These are phyloP conservation scores for Diaporthe sp. DNA, from an alignment of 2,329 filamentous ascomycete genomes.

Conservation along the genomic window DNA sequence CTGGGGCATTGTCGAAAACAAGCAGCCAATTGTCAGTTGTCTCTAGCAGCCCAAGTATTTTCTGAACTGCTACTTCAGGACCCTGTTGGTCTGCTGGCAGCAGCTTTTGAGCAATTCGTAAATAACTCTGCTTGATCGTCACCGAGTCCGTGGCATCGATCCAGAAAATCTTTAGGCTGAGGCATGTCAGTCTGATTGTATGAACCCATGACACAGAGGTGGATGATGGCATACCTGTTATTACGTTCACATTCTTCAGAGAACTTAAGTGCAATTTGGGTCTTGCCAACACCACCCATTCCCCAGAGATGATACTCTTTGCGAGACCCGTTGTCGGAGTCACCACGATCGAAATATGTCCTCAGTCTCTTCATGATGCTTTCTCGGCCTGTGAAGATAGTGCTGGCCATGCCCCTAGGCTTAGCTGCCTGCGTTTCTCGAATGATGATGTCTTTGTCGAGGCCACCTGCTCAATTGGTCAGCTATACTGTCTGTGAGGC, in stretches of 20 bases:
- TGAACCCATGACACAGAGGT: not conserved
- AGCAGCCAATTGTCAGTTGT: constrained; percentile 46
- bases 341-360: constrained; percentile 35
- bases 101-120: not conserved
- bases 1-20: constrained; percentile 47
- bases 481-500: not conserved
- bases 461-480: constrained; percentile 25
- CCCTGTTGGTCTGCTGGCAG: not conserved
- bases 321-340: constrained; percentile 20
- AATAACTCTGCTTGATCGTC: constrained; percentile 44
- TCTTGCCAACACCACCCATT: constrained; percentile 49
- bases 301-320: constrained; percentile 46
- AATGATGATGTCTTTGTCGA: constrained; percentile 40
- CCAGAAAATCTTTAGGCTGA: constrained; percentile 37
- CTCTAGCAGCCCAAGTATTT: constrained; percentile 39
- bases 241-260: constrained; percentile 36
- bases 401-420: constrained; percentile 35
- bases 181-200: not conserved
- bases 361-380: constrained; percentile 43
- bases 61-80: not conserved
- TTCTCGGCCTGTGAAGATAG: constrained; percentile 46
- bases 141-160: constrained; percentile 44
- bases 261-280: constrained; percentile 47
- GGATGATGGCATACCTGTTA: not conserved
- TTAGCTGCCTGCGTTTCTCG: constrained; percentile 28